Conservation (phyloP, 331 rosid genomes). For the Spiraea crenata region DNA sequence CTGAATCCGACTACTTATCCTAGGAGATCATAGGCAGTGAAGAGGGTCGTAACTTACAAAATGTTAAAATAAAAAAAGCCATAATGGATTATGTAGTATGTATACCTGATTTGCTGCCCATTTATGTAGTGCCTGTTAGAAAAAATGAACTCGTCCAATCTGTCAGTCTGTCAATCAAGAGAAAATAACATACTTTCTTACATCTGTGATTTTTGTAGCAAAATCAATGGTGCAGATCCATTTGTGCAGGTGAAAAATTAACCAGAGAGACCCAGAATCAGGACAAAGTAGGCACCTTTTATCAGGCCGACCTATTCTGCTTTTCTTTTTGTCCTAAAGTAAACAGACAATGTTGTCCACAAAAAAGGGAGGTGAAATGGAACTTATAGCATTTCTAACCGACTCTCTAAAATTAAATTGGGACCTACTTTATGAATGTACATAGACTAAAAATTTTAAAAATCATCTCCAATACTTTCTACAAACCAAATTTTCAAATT, state of each 20-base stretch:
- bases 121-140: background rate
- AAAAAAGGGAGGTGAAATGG: no score
- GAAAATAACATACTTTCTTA: background rate
- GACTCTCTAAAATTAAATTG: no score
- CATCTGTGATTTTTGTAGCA: background rate
- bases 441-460: no score
- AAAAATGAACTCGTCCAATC: background rate
- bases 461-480: no score
- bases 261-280: background rate
- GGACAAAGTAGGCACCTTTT: background rate
- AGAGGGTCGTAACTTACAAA: background rate
- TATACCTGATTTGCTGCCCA: conserved; percentile 1
- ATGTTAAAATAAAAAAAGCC: background rate
- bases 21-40: background rate
- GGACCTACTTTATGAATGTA: no score
- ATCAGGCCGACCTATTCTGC: conserved; percentile 1
- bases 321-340: background rate
- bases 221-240: background rate
- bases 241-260: background rate
- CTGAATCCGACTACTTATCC: background rate
- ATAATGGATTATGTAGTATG: background rate
- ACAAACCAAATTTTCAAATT: no score
- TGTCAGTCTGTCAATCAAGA: background rate
- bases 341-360: conserved; percentile 4
- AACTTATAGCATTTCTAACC: no score